These are phyloP conservation scores for Coelastrella sp. DNA, from an alignment of 139 green algal genomes.

Conservation along the genomic window DNA sequence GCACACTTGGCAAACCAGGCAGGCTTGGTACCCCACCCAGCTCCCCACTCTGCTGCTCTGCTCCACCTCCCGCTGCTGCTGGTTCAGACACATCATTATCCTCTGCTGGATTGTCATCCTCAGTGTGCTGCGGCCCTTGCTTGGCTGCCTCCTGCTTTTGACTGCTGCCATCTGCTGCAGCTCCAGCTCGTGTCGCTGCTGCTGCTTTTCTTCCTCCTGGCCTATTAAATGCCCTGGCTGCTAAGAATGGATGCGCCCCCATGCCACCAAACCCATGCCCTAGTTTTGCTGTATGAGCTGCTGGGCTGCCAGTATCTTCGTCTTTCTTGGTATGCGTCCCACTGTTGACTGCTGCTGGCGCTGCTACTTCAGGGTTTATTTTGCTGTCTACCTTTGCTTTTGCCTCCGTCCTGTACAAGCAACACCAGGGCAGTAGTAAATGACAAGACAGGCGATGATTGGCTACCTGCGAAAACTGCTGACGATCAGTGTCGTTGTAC, in stretches of 20 bases:
- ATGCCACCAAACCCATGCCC: constrained; percentile 18
- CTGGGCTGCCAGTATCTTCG: constrained; percentile 16
- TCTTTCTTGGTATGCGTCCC: constrained; percentile 7
- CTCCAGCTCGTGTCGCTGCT: too few relatives aligned
- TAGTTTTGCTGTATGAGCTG: constrained; percentile 11
- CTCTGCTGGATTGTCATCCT: background rate
- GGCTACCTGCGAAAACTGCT: too few relatives aligned
- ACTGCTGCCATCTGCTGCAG: constrained; percentile 12
- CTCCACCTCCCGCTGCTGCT: background rate
- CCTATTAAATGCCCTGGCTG: background rate
- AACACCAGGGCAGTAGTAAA: background rate
- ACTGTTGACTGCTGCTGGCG: constrained; percentile 16
- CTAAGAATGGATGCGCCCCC: constrained; percentile 17
- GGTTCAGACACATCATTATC: background rate
- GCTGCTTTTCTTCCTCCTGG: constrained; percentile 17
- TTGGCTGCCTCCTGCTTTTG: constrained; percentile 8
- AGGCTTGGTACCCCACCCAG: constrained; percentile 19
- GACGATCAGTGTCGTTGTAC: too few relatives aligned
- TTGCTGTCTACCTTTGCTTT: constrained; percentile 27
- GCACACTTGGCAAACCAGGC: constrained; percentile 20
- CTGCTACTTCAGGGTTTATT: constrained; percentile 13
- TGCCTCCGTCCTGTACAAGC: background rate
- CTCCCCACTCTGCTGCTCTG: constrained; percentile 33
- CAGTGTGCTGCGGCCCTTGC: constrained; percentile 19
- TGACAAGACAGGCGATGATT: too few relatives aligned